These are phyloP conservation scores for Ramalina intermedia DNA, from an alignment of 495 filamentous ascomycete genomes.

Conservation along the genomic window DNA sequence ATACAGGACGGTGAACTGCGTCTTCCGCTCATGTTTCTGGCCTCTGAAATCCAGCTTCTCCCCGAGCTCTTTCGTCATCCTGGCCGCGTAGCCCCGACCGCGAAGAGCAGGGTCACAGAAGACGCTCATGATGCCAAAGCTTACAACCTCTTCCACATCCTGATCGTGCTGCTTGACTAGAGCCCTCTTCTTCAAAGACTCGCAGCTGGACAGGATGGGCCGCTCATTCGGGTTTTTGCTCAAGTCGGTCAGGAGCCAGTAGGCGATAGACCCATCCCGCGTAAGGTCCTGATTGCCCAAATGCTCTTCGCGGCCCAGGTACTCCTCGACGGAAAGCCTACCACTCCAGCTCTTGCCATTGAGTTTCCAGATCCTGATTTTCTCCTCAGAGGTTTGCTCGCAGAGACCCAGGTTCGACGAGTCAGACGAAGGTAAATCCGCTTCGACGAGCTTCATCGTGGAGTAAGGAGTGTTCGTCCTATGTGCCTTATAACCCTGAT, in stretches of 20 bases:
- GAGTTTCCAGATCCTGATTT: slow-evolving; percentile 42
- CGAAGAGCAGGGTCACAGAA: slow-evolving; percentile 62
- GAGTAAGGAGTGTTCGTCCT: neutral
- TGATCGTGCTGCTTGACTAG: slow-evolving; percentile 32
- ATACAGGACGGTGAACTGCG: slow-evolving; percentile 61
- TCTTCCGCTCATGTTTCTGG: slow-evolving; percentile 24
- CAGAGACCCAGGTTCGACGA: slow-evolving; percentile 51
- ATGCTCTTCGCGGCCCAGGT: slow-evolving; percentile 63
- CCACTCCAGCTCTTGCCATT: slow-evolving; percentile 64
- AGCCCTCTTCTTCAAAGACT: slow-evolving; percentile 66
- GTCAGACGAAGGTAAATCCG: slow-evolving; percentile 37
- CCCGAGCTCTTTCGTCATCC: slow-evolving; percentile 49
- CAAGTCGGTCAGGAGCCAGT: slow-evolving; percentile 70
- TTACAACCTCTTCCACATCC: slow-evolving; percentile 46
- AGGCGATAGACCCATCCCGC: slow-evolving; percentile 58
- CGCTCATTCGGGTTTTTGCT: slow-evolving; percentile 30
- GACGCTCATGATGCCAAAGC: slow-evolving; percentile 75
- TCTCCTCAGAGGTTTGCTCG: slow-evolving; percentile 53
- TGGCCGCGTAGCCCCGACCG: slow-evolving; percentile 62
- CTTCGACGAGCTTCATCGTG: neutral
- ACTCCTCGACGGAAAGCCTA: slow-evolving; percentile 47
- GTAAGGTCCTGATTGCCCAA: slow-evolving; percentile 53
- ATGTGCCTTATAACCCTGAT: too few species aligned
- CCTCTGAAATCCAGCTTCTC: slow-evolving; percentile 38
- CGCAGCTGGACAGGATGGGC: slow-evolving; percentile 65